These are phyloP conservation scores for Aspergillus funiculosus DNA, from an alignment of 495 filamentous ascomycete species.

Conservation along the genomic window DNA sequence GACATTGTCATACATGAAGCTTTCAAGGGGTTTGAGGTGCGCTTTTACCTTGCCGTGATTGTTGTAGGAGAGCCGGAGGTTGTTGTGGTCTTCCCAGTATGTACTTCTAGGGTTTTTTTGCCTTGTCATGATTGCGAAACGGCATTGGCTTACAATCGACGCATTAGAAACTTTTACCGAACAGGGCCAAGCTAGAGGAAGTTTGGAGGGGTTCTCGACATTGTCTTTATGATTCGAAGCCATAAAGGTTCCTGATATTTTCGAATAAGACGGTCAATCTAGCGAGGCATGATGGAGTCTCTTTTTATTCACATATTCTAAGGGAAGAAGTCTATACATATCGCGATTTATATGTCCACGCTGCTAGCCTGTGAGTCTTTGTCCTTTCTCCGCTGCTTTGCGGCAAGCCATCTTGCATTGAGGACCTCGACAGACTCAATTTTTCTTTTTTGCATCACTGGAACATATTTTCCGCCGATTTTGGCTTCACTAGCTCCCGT, in stretches of 20 bases:
- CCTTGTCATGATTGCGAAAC: no score
- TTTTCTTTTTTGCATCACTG: constrained; percentile 59
- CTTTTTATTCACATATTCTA: constrained; percentile 9
- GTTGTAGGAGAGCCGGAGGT: constrained; percentile 86
- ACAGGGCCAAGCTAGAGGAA: constrained; percentile 63
- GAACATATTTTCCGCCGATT: constrained; percentile 61
- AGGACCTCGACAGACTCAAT: constrained; percentile 61
- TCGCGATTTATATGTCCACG: constrained; percentile 16
- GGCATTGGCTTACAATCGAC: background rate
- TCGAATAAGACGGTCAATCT: background rate
- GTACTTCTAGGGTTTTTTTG: constrained; percentile 14
- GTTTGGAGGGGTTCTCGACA: constrained; percentile 77
- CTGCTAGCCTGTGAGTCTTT: constrained; percentile 12
- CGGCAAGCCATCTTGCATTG: constrained; percentile 70
- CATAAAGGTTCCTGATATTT: constrained; percentile 19
- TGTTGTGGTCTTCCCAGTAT: constrained; percentile 85
- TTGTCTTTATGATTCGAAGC: constrained; percentile 68
- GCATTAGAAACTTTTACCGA: constrained; percentile 59
- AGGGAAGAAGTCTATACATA: constrained; percentile 21
- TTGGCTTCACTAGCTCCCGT: constrained; percentile 59
- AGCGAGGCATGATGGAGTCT: background rate
- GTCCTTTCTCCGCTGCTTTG: constrained; percentile 52
- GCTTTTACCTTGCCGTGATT: constrained; percentile 83
- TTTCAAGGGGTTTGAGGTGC: constrained; percentile 86
- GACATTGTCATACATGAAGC: constrained; percentile 95